Conservation (phyloP, 2,329 filamentous ascomycete species). For the Neopestalotiopsis sp. region DNA sequence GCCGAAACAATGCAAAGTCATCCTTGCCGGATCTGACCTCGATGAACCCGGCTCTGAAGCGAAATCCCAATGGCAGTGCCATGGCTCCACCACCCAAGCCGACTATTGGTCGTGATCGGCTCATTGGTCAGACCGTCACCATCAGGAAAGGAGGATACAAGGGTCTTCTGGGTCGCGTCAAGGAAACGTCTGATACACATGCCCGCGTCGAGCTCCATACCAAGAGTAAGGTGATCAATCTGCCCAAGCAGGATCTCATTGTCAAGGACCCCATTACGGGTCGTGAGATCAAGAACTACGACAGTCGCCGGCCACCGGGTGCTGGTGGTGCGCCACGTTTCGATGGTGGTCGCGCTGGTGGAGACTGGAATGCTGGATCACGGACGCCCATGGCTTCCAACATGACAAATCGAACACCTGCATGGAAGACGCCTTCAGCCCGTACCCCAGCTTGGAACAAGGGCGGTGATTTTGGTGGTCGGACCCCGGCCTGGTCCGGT, state of each 20-base stretch:
- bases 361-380: conserved; percentile 68
- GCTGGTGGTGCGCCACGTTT: conserved; percentile 52
- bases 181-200: conserved; percentile 85
- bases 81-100: conserved; percentile 72
- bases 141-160: conserved; percentile 90
- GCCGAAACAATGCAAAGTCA: conserved; percentile 67
- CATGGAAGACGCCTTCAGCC: conserved; percentile 72
- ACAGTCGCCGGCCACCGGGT: conserved; percentile 52
- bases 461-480: conserved; percentile 60
- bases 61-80: conserved; percentile 64
- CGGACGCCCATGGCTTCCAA: conserved; percentile 74
- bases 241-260: conserved; percentile 80
- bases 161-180: conserved; percentile 91
- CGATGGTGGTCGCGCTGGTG: conserved; percentile 47
- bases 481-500: conserved; percentile 75
- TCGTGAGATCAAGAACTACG: conserved; percentile 74
- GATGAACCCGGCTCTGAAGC: conserved; percentile 91
- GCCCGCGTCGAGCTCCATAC: conserved; percentile 93
- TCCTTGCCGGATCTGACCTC: conserved; percentile 80
- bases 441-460: conserved; percentile 69
- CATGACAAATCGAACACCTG: conserved; percentile 64
- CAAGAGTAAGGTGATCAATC: conserved; percentile 88
- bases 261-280: conserved; percentile 87
- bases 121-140: conserved; percentile 90
- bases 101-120: conserved; percentile 78